Conservation (phyloP, 257 asterid genomes). For the Solanum pennellii region DNA sequence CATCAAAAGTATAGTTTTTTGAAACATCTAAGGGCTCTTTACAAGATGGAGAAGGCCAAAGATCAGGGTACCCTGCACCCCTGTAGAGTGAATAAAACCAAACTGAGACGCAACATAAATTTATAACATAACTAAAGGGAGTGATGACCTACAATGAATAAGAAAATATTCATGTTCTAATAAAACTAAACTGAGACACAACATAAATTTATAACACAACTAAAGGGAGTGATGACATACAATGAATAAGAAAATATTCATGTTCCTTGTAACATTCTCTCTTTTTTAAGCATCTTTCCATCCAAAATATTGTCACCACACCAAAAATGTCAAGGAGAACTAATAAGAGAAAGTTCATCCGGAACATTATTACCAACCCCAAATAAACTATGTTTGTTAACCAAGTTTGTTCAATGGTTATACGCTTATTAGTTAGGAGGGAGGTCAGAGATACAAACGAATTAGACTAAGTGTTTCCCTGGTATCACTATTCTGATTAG, state of each 20-base stretch:
- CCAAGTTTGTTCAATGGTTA: neutral
- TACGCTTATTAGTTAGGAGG: neutral
- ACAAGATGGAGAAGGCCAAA: conserved; percentile 89
- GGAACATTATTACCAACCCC: neutral
- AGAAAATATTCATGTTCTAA: neutral
- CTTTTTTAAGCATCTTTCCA: neutral
- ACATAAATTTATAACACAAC: neutral
- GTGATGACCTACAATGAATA: neutral
- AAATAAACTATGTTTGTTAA: neutral
- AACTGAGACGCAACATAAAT: neutral
- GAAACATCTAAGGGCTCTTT: conserved; percentile 89
- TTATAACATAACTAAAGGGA: neutral
- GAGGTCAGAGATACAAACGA: neutral
- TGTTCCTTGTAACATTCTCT: neutral
- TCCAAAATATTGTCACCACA: neutral
- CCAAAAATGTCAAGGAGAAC: neutral
- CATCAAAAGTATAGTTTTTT: conserved; percentile 73
- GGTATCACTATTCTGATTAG: neutral
- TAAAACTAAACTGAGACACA: neutral
- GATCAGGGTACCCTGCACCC: conserved; percentile 93
- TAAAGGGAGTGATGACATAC: neutral
- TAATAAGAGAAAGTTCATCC: neutral
- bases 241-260: neutral
- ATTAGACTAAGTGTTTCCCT: neutral
- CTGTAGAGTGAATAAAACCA: conserved; percentile 23